A percentile compares a stretch with the other conserved stretches of the same genome.
These are phyloP conservation scores for Cutaneotrichosporon sp. DNA, from an alignment of 1,284 basidiomycete genomes.

Conservation along the genomic window DNA sequence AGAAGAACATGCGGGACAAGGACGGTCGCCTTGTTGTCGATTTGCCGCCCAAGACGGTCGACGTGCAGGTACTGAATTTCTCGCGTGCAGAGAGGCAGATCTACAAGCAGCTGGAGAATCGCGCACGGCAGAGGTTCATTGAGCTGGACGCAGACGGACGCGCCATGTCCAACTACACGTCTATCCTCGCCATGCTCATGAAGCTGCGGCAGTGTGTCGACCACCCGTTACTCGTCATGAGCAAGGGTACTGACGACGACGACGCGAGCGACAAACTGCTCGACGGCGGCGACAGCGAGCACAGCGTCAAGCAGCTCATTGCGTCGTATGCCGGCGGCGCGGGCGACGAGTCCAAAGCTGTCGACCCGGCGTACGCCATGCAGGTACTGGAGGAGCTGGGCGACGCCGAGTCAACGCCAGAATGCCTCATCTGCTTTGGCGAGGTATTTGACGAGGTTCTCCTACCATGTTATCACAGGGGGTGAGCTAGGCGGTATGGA, in stretches of 20 bases:
- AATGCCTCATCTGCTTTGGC: constrained; percentile 70
- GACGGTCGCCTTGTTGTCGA: constrained; percentile 86
- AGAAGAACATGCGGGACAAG: constrained; percentile 87
- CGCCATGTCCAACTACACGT: constrained; percentile 77
- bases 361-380: constrained; percentile 55
- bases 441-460: constrained; percentile 56
- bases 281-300: constrained; percentile 42
- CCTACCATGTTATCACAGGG: constrained; percentile 73
- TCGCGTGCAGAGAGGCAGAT: constrained; percentile 70
- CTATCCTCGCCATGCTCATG: constrained; percentile 87
- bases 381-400: constrained; percentile 60
- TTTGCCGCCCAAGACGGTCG: constrained; percentile 76
- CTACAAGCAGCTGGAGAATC: constrained; percentile 55
- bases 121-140: constrained; percentile 56
- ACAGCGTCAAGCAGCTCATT: constrained; percentile 61
- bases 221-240: constrained; percentile 68
- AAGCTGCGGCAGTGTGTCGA: constrained; percentile 81
- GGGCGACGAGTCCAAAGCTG: constrained; percentile 30
- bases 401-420: constrained; percentile 48
- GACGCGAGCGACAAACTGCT: constrained; percentile 48
- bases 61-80: constrained; percentile 67
- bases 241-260: constrained; percentile 52
- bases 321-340: constrained; percentile 56
- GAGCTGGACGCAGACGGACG: constrained; percentile 68
- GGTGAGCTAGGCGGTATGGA: constrained; percentile 51